Evolutionary conservation across 2,329 filamentous ascomycete genomes (phyloP).

Genomic region (Venturia nashicola): DNA sequence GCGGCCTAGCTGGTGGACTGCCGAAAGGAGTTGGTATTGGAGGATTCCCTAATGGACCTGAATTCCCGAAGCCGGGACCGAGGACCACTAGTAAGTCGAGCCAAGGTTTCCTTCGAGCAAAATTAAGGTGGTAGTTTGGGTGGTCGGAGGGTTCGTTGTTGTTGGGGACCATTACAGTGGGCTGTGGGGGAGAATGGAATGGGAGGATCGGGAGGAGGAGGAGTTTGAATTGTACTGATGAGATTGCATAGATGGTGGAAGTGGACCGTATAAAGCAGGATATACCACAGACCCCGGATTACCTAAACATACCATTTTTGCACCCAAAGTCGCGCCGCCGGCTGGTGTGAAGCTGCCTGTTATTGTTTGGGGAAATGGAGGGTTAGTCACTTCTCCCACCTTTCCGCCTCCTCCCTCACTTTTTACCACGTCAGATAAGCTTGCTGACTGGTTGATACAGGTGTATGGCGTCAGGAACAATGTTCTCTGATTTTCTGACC

Average conservation of each 20-base stretch:
- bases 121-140: too few species aligned
- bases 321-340: slow-evolving; percentile 5
- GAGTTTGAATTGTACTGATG: background rate
- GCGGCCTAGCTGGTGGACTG: background rate
- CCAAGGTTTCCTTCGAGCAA: too few species aligned
- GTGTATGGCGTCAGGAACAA: slow-evolving; percentile 4
- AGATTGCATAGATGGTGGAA: slow-evolving; percentile 2
- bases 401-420: too few species aligned
- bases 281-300: background rate
- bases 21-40: background rate
- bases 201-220: background rate
- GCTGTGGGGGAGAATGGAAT: background rate
- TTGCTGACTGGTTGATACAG: background rate
- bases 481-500: slow-evolving; percentile 4
- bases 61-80: background rate
- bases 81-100: background rate
- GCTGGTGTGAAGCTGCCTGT: slow-evolving; percentile 8
- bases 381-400: background rate
- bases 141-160: too few species aligned
- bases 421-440: background rate
- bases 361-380: slow-evolving; percentile 10
- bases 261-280: slow-evolving; percentile 9
- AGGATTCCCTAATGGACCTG: background rate
- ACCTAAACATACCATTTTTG: slow-evolving; percentile 9
- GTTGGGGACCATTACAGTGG: too few species aligned